Evolutionary conservation across 2,329 filamentous ascomycete species (phyloP).

Genomic region (Neofusicoccum ribis): DNA sequence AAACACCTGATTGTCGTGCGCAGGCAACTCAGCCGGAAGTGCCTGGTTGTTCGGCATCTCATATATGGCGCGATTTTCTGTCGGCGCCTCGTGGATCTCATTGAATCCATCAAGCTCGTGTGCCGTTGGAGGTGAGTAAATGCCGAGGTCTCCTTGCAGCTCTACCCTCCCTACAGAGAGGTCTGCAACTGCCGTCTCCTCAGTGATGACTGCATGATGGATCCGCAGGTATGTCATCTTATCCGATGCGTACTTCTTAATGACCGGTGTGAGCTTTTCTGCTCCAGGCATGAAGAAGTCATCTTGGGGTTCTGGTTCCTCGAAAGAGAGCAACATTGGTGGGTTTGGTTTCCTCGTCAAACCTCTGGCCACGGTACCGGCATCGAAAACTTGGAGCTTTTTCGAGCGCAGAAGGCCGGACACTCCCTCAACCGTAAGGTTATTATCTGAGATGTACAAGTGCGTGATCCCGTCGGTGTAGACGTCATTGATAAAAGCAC

Average conservation of each 20-base stretch:
- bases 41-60: slow-evolving; percentile 42
- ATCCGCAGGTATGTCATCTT: slow-evolving; percentile 56
- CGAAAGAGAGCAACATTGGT: slow-evolving; percentile 15
- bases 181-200: slow-evolving; percentile 35
- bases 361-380: slow-evolving; percentile 48
- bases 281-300: slow-evolving; percentile 46
- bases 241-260: slow-evolving; percentile 49
- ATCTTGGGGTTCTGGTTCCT: slow-evolving; percentile 20
- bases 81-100: slow-evolving; percentile 35
- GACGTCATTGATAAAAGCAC: slow-evolving; percentile 57
- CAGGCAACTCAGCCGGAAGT: neutral
- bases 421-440: slow-evolving; percentile 57
- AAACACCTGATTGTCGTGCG: neutral
- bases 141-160: slow-evolving; percentile 27
- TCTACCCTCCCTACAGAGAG: slow-evolving; percentile 23
- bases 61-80: slow-evolving; percentile 31
- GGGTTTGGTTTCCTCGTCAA: slow-evolving; percentile 23
- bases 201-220: slow-evolving; percentile 56
- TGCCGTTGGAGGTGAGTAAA: slow-evolving; percentile 26
- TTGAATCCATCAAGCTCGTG: slow-evolving; percentile 30
- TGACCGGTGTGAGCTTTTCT: slow-evolving; percentile 55
- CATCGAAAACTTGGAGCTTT: slow-evolving; percentile 57
- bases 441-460: slow-evolving; percentile 59
- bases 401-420: slow-evolving; percentile 54
- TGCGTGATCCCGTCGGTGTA: slow-evolving; percentile 59